Percentiles rank a stretch among this genome's conserved stretches.
Evolutionary conservation across 2,329 filamentous ascomycete species (phyloP).

Genomic region (Clonostachys chloroleuca): DNA sequence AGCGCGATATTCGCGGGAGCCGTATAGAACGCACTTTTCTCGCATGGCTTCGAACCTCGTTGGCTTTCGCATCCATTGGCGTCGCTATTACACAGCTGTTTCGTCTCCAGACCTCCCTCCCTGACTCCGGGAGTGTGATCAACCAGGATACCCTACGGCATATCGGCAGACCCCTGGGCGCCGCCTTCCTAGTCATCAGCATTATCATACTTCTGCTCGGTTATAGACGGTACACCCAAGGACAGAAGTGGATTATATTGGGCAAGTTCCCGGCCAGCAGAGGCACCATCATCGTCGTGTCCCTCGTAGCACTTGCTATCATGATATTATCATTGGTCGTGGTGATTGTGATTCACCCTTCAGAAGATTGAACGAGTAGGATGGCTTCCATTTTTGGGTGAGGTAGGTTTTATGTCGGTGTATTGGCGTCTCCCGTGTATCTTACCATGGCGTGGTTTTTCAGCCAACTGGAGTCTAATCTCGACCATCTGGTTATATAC

Average conservation of each 20-base stretch:
- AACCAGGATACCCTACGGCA: slow-evolving; percentile 46
- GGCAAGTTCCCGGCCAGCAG: slow-evolving; percentile 78
- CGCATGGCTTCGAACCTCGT: slow-evolving; percentile 78
- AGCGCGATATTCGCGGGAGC: not conserved
- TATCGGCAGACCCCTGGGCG: slow-evolving; percentile 70
- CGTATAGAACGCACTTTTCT: slow-evolving; percentile 73
- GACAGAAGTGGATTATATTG: slow-evolving; percentile 73
- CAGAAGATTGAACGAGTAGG: not conserved
- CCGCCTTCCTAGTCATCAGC: slow-evolving; percentile 71
- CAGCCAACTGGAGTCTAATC: too few species aligned
- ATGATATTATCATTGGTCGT: slow-evolving; percentile 58
- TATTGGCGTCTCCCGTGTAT: too few species aligned
- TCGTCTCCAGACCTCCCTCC: slow-evolving; percentile 68
- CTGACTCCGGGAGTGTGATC: slow-evolving; percentile 15
- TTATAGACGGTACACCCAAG: slow-evolving; percentile 74
- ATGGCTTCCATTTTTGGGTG: too few species aligned
- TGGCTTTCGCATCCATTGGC: slow-evolving; percentile 78
- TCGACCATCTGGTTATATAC: too few species aligned
- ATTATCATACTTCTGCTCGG: slow-evolving; percentile 73
- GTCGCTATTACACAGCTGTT: slow-evolving; percentile 83
- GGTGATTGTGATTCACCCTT: slow-evolving; percentile 49
- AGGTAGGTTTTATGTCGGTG: not conserved
- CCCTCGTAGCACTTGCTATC: slow-evolving; percentile 57
- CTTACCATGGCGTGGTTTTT: not conserved
- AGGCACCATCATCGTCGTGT: slow-evolving; percentile 68